phyloP scores from a whole-genome alignment of 352 stramenopile species.

The Globisporangium apiculatum region DNA sequence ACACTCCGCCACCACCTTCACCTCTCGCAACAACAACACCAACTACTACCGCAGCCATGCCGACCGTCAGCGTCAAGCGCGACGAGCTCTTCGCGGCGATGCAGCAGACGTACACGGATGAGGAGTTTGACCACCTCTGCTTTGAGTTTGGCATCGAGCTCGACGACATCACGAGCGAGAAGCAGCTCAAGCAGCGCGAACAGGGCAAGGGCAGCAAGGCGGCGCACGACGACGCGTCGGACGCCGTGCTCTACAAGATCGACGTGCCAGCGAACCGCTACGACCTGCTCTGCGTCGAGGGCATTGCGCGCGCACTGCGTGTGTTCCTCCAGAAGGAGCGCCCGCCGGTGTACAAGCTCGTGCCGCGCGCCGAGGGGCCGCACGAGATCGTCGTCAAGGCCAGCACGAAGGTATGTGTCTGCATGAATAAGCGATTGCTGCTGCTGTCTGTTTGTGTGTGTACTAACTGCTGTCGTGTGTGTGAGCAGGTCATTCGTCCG shows the following conservation, averaged over 20 bases:
- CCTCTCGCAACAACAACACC: no score
- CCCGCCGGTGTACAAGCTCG: conserved; percentile 82
- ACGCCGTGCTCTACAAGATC: conserved; percentile 99
- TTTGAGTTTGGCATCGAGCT: conserved; percentile 99
- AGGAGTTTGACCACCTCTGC: conserved; percentile 99
- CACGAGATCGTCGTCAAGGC: conserved; percentile 87
- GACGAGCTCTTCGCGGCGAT: conserved; percentile 97
- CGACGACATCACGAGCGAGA: conserved; percentile 86
- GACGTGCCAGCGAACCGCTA: conserved; percentile 99
- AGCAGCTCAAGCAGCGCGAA: conserved; percentile 82
- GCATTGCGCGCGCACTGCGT: conserved; percentile 92
- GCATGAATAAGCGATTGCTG: background rate
- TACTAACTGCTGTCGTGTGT: background rate
- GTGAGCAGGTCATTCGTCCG: conserved; percentile 84
- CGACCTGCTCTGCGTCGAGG: conserved; percentile 99
- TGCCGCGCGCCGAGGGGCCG: conserved; percentile 41
- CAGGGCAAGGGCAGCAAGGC: conserved; percentile 34
- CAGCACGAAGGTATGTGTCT: conserved; percentile 58
- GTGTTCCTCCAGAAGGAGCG: conserved; percentile 97
- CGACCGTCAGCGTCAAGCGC: conserved; percentile 96
- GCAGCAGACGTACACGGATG: conserved; percentile 94
- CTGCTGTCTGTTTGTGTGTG: background rate
- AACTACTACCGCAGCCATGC: conserved; percentile 69
- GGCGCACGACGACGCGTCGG: conserved; percentile 50
- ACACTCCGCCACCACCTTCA: no score